Percentiles rank a stretch among this genome's conserved stretches.
These are phyloP conservation scores for Pseudonitzschia multistriata DNA, from an alignment of 108 stramenopile genomes.

Conservation along the genomic window DNA sequence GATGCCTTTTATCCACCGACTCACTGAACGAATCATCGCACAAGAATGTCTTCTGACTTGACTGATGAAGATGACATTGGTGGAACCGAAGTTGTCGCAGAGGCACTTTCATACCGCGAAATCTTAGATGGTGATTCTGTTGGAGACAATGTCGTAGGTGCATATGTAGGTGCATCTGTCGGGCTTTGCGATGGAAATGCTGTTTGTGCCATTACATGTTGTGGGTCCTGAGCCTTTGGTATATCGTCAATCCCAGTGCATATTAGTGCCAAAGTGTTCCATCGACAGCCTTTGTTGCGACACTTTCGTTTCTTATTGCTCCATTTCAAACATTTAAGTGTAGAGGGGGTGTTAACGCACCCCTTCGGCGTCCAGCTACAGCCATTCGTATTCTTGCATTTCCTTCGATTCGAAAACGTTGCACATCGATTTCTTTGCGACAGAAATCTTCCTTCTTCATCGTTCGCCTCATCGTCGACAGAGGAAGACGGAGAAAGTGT, in stretches of 20 bases:
- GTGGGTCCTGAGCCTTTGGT: background rate
- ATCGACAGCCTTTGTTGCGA: background rate
- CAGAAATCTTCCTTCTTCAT: background rate
- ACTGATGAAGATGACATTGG: background rate
- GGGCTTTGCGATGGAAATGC: background rate
- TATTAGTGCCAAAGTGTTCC: background rate
- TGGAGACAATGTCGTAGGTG: background rate
- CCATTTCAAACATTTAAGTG: background rate
- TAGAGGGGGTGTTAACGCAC: background rate
- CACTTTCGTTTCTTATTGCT: background rate
- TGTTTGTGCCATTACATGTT: background rate
- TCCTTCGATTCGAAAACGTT: background rate
- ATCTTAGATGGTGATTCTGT: background rate
- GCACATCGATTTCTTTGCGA: background rate
- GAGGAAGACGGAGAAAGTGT: background rate
- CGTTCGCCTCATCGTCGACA: no score
- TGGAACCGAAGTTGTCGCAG: background rate
- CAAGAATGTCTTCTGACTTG: no score
- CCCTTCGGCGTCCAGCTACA: background rate
- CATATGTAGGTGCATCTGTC: background rate
- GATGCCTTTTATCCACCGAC: no score
- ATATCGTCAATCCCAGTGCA: background rate
- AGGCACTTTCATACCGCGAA: no score
- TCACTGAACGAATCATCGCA: no score
- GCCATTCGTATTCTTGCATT: background rate